Evolutionary conservation across 805 yeast genomes (phyloP), one percentile per base, ranked within the genome.

Genomic region (Tetrapisispora taiwanensis): DNA sequence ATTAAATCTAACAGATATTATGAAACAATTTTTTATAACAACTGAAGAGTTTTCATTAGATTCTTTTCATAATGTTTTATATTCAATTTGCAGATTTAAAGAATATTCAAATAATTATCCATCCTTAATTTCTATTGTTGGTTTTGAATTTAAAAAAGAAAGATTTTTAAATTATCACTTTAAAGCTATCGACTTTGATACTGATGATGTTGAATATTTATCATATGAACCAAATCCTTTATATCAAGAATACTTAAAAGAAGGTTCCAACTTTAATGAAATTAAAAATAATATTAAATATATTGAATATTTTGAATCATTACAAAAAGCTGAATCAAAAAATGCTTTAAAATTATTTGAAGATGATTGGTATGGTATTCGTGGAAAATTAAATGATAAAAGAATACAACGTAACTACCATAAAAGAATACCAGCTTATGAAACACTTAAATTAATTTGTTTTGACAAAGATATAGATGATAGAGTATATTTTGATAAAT

Each of bases 31-130:
- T 4, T 50, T 56, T 24, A 60, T 81, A 0, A 48, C 67, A 6
- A 63, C 78, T 1, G 95, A 85, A 54, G 89, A 82, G 51, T 81
- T 60, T 57, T 87, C 95, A 0, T 64, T 86, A 33, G 95, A 85
- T 59, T 83, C 92, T 1, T 81, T 81, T 56, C 94, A 85, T 55
- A 85, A 85, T 59, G 73, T 84, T 6, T 47, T 83, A 3, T 83
- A 76, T 58, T 76, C 82, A 50, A 50, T 81, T 2, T 67, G 74
- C 30, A 63, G 77, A 42, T 84, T 70, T 55, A 58, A 71, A 27
- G 78, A 79, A 49, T 47, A 70, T 1, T 57, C 64, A 3, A 66
- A 69, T 0, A 19, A 8, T 1, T 80, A 72, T 48, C 94, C 95
- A 0, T 36, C 52, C 0, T 50, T 50, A 2, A 65, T 84, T 3